Base-by-base conservation (phyloP, 495 filamentous ascomycete genomes). In the Aspergillus bridgeri region DNA sequence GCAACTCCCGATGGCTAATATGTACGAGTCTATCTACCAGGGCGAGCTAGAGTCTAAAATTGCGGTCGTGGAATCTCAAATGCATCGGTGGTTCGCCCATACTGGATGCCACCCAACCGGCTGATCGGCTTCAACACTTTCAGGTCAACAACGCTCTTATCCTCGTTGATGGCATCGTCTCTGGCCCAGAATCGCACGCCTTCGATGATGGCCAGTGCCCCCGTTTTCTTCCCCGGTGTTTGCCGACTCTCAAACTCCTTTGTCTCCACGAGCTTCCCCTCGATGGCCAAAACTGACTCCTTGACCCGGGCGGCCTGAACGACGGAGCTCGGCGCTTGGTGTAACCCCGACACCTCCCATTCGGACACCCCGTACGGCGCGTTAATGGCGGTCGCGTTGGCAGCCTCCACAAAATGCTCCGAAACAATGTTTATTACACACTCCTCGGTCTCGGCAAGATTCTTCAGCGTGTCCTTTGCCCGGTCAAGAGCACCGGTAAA, bases 131-230 rank as follows among this genome's bases (percentile, higher is more conserved):
- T 83, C 42, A 97, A 63, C 9, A 89, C 73, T 56, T 78, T 80
- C 15, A 89, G 77, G 72, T 94, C 86, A 33, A 98, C 76, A 23
- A 86, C 55, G 57, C 83, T 89, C 65, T 77, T 81, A 17, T 89
- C 86, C 66, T 89, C 83, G 62, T 95, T 87, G 6, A 97, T 75
- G 11, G 90, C 91, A 75, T 96, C 93, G 67, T 96, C 91, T 48
- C 92, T 73, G 11, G 85, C 91, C 89, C 91, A 96, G 65, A 98
- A 97, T 23, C 85, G 76, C 42, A 88, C 83, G 1, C 92, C 93
- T 75, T 98, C 92, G 8, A 97, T 77, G 49, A 96, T 82, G 15
- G 83, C 89, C 64, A 96, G 24, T 8, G 85, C 86, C 0, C 88
- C 83, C 0, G 85, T 85, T 75, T 84, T 89, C 75, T 85, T 88